Conservation (phyloP, 768 basidiomycete species). For the Agrocybe pediades region DNA sequence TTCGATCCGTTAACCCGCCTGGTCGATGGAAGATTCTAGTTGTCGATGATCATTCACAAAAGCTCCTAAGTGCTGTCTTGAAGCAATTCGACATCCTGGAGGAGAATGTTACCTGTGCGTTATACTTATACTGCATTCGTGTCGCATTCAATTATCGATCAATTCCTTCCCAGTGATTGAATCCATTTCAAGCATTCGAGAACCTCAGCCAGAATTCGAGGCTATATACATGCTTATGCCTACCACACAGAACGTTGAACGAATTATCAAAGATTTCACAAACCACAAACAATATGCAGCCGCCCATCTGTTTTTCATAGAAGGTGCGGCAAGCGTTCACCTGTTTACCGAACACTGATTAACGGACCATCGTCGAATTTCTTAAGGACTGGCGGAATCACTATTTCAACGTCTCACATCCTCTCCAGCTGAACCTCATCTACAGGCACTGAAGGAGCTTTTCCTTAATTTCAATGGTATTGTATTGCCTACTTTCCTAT, state of each 20-base stretch:
- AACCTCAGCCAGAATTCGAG: constrained; percentile 83
- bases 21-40: constrained; percentile 97
- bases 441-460: constrained; percentile 82
- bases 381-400: constrained; percentile 71
- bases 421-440: constrained; percentile 74
- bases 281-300: constrained; percentile 70
- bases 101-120: constrained; percentile 94
- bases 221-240: constrained; percentile 95
- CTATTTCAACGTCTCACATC: constrained; percentile 76
- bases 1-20: constrained; percentile 84
- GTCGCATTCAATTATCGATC: constrained; percentile 6
- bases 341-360: not conserved
- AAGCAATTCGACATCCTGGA: constrained; percentile 94
- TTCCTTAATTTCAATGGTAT: constrained; percentile 93
- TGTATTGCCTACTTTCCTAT: constrained; percentile 25
- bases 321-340: constrained; percentile 48
- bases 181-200: constrained; percentile 79
- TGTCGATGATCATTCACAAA: constrained; percentile 90
- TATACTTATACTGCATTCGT: not conserved
- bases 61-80: constrained; percentile 79
- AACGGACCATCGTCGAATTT: not conserved
- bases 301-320: constrained; percentile 92
- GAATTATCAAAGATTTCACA: constrained; percentile 84
- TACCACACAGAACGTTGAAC: constrained; percentile 90
- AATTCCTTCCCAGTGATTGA: constrained; percentile 73